Evolutionary conservation across 2,329 filamentous ascomycete species (phyloP).

Genomic region (Ceratocystis cubensis): DNA sequence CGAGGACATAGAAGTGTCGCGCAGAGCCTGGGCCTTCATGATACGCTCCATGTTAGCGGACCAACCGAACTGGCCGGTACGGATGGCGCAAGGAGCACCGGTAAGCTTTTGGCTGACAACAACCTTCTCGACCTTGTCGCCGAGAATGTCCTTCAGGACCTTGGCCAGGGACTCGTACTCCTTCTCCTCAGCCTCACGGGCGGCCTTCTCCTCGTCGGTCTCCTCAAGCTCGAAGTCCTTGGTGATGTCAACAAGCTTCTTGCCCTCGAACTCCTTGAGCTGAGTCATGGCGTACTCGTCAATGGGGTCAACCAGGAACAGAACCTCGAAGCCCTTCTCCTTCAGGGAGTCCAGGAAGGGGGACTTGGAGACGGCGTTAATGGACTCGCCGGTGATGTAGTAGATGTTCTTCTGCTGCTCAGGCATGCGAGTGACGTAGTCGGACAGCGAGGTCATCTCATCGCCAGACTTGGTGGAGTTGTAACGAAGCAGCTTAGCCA

Average conservation of each 20-base stretch:
- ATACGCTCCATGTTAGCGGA: constrained; percentile 99
- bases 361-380: constrained; percentile 96
- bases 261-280: constrained; percentile 99
- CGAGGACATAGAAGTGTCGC: constrained; percentile 97
- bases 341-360: constrained; percentile 98
- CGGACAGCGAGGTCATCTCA: constrained; percentile 82
- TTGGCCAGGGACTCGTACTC: constrained; percentile 91
- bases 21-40: constrained; percentile 99
- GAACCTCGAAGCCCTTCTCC: constrained; percentile 98
- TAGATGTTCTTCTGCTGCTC: constrained; percentile 99
- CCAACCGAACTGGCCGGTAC: constrained; percentile 99
- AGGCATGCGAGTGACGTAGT: constrained; percentile 98
- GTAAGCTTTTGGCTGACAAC: constrained; percentile 97
- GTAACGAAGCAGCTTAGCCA: constrained; percentile 98
- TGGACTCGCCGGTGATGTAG: constrained; percentile 99
- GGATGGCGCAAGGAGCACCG: constrained; percentile 91
- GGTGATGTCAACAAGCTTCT: constrained; percentile 99
- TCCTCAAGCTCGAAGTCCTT: constrained; percentile 99
- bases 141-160: constrained; percentile 96
- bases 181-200: constrained; percentile 94
- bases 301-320: constrained; percentile 98
- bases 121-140: constrained; percentile 99
- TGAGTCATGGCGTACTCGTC: constrained; percentile 99
- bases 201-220: constrained; percentile 97
- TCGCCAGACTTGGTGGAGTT: constrained; percentile 98